These are phyloP conservation scores for Crataegus laevigata DNA, from an alignment of 306 rosid genomes.

Conservation along the genomic window DNA sequence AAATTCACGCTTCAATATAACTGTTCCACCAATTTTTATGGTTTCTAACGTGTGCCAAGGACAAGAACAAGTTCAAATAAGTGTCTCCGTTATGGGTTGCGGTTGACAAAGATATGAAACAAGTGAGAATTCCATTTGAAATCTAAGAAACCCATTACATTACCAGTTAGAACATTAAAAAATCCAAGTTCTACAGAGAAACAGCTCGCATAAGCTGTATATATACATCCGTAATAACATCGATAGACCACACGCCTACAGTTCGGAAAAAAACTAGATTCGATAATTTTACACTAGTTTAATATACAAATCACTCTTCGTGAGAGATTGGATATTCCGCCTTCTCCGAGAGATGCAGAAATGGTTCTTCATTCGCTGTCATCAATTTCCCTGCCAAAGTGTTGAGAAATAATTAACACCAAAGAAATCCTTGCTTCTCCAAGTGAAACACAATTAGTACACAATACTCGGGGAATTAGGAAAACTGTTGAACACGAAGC, in stretches of 20 bases:
- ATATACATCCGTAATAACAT: neutral
- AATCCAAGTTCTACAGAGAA: neutral
- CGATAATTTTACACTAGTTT: neutral
- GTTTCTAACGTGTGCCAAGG: neutral
- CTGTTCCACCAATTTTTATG: neutral
- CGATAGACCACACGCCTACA: neutral
- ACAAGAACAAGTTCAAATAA: neutral
- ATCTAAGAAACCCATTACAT: too few relatives aligned
- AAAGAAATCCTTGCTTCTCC: neutral
- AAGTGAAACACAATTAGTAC: neutral
- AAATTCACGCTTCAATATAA: too few relatives aligned
- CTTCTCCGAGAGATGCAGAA: neutral
- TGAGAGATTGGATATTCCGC: neutral
- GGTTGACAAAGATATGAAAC: too few relatives aligned
- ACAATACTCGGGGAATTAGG: neutral
- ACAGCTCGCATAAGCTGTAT: neutral
- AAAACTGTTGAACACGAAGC: neutral
- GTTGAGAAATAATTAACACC: neutral
- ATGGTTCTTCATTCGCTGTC: neutral
- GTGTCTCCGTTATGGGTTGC: neutral
- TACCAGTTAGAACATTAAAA: too few relatives aligned
- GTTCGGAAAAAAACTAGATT: neutral
- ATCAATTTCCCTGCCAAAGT: neutral
- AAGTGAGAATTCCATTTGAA: too few relatives aligned
- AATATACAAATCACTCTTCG: neutral